These are phyloP conservation scores for Xylariaceae sp. DNA, from an alignment of 2,329 filamentous ascomycete genomes.

Conservation along the genomic window DNA sequence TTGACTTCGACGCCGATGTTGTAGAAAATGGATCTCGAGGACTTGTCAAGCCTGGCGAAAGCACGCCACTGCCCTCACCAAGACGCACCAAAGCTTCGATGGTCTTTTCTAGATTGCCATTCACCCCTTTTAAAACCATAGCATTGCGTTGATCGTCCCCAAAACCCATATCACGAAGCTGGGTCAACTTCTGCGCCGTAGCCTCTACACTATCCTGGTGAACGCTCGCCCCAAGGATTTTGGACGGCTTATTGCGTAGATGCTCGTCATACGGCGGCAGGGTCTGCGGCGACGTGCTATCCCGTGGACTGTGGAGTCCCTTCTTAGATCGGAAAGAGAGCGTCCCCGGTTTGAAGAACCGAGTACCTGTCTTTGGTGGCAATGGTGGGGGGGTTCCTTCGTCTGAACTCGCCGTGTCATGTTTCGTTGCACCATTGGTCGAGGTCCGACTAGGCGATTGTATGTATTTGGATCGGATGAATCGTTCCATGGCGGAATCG, in stretches of 20 bases:
- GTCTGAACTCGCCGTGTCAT: constrained; percentile 48
- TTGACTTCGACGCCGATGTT: constrained; percentile 52
- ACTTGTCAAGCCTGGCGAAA: constrained; percentile 39
- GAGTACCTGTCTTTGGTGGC: constrained; percentile 61
- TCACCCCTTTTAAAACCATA: constrained; percentile 74
- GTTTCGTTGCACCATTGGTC: constrained; percentile 35
- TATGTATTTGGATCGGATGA: constrained; percentile 92
- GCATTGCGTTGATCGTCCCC: constrained; percentile 75
- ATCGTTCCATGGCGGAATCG: constrained; percentile 90
- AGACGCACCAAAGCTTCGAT: constrained; percentile 80
- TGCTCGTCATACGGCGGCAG: constrained; percentile 34
- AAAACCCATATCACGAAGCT: constrained; percentile 89
- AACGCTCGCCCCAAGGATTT: constrained; percentile 65
- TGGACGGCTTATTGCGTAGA: constrained; percentile 60
- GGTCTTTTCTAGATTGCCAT: constrained; percentile 79
- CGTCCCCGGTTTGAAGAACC: constrained; percentile 55
- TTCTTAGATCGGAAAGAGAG: constrained; percentile 59
- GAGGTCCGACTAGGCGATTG: constrained; percentile 42
- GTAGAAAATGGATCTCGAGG: constrained; percentile 49
- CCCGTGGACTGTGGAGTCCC: constrained; percentile 35
- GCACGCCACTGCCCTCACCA: constrained; percentile 60
- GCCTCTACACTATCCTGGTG: constrained; percentile 52
- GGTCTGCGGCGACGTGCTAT: constrained; percentile 35
- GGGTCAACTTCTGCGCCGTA: constrained; percentile 70
- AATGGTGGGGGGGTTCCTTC: constrained; percentile 58